A percentile compares a stretch with the other conserved stretches of the same genome.
These are phyloP conservation scores for Malbranchea zuffiana DNA, from an alignment of 2,329 filamentous ascomycete genomes.

Conservation along the genomic window DNA sequence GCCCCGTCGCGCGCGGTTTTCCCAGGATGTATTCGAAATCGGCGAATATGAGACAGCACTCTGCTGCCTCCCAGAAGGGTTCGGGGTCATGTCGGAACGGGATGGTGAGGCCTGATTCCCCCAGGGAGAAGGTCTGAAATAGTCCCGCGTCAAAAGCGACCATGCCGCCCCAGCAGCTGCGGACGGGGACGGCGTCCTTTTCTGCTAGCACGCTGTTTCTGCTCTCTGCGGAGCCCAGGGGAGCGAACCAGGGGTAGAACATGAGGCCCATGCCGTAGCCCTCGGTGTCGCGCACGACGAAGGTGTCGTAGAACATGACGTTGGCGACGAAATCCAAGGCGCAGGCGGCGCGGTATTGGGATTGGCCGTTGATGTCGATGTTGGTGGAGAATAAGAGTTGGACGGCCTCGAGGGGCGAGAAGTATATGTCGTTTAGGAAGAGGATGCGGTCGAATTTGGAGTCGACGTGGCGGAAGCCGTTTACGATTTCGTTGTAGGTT, in stretches of 20 bases:
- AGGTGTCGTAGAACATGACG: conserved; percentile 12
- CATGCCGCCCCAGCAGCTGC: conserved; percentile 13
- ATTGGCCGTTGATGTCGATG: conserved; percentile 2
- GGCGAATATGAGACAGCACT: conserved; percentile 12
- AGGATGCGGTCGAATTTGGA: conserved; percentile 11
- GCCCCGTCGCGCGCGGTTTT: neutral
- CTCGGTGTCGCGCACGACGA: conserved; percentile 11
- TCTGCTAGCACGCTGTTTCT: conserved; percentile 8
- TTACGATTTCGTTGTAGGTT: neutral
- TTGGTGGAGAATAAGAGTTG: conserved; percentile 14
- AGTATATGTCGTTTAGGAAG: conserved; percentile 12
- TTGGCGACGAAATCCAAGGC: conserved; percentile 12
- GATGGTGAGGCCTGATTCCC: neutral
- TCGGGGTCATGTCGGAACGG: conserved; percentile 8
- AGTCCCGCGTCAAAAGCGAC: conserved; percentile 9
- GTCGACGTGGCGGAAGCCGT: conserved; percentile 7
- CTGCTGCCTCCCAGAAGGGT: conserved; percentile 12
- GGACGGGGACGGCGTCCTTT: conserved; percentile 10
- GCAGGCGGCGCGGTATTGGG: conserved; percentile 10
- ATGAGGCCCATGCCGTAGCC: conserved; percentile 11
- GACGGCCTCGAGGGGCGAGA: conserved; percentile 8
- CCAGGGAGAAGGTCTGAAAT: conserved; percentile 1
- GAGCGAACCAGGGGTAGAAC: conserved; percentile 12
- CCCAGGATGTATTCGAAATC: conserved; percentile 6
- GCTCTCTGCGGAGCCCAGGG: conserved; percentile 7